Evolutionary conservation across 805 yeast species (phyloP).

Genomic region (Sugiyamaella smithiae): DNA sequence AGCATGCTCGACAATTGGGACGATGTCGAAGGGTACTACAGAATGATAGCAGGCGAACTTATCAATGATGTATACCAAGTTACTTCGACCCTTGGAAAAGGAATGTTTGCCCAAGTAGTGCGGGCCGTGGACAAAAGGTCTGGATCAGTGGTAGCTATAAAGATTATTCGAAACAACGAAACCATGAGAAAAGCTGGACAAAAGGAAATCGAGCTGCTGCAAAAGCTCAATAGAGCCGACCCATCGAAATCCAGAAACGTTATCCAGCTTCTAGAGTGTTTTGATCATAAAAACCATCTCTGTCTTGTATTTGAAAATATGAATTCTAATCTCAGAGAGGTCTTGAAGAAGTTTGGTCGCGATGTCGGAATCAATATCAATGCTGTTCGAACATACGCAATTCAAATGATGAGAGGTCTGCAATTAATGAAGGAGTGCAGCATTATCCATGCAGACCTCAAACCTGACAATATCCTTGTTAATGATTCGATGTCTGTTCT

Average conservation of each 20-base stretch:
- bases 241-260: slow-evolving; percentile 60
- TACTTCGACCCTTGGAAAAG: slow-evolving; percentile 32
- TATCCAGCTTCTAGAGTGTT: slow-evolving; percentile 66
- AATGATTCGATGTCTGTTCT: slow-evolving; percentile 60
- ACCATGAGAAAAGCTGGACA: slow-evolving; percentile 64
- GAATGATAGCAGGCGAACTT: slow-evolving; percentile 34
- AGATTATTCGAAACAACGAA: slow-evolving; percentile 64
- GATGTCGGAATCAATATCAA: slow-evolving; percentile 75
- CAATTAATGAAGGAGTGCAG: slow-evolving; percentile 65
- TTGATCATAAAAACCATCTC: slow-evolving; percentile 78
- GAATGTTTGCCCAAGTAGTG: slow-evolving; percentile 36
- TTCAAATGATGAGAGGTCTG: slow-evolving; percentile 69
- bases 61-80: slow-evolving; percentile 32
- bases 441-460: slow-evolving; percentile 84
- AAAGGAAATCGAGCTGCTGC: slow-evolving; percentile 77
- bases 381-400: slow-evolving; percentile 63
- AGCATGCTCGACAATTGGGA: slow-evolving; percentile 34
- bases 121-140: slow-evolving; percentile 28
- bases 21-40: slow-evolving; percentile 36
- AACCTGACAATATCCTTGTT: slow-evolving; percentile 83
- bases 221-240: slow-evolving; percentile 61
- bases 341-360: slow-evolving; percentile 73
- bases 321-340: slow-evolving; percentile 74
- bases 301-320: slow-evolving; percentile 83
- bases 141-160: slow-evolving; percentile 44